phyloP scores from a whole-genome alignment of 192 early-diverging fungal species.

The Polychytrium aggregatum region DNA sequence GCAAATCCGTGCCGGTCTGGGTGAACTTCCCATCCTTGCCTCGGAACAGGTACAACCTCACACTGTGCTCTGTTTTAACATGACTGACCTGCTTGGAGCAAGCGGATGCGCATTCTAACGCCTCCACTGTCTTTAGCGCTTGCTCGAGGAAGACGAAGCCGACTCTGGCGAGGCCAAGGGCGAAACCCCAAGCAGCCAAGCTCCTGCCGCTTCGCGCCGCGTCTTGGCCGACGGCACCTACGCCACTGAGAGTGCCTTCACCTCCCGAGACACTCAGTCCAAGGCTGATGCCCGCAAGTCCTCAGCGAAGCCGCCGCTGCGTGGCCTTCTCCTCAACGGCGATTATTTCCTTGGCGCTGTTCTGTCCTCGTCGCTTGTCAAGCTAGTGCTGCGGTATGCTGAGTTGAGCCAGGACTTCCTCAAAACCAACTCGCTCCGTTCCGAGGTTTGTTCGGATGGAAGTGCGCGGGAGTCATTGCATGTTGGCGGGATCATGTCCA shows the following conservation, averaged over 20 bases:
- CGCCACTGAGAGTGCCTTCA: constrained; percentile 87
- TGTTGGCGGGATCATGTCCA: too few relatives aligned
- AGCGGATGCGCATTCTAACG: too few relatives aligned
- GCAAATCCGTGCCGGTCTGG: constrained; percentile 69
- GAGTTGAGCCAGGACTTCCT: constrained; percentile 11
- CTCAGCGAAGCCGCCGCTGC: constrained; percentile 52
- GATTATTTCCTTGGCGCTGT: constrained; percentile 89
- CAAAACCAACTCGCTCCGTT: constrained; percentile 68
- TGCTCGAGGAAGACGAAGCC: constrained; percentile 50
- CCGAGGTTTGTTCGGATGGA: constrained; percentile 44
- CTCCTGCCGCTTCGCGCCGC: constrained; percentile 43
- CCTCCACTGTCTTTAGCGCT: too few relatives aligned
- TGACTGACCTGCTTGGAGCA: too few relatives aligned
- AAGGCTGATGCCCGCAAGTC: constrained; percentile 20
- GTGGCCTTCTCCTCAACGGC: constrained; percentile 73
- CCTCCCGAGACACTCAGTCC: constrained; percentile 21
- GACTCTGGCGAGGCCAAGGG: constrained; percentile 32
- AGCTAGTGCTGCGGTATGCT: constrained; percentile 72
- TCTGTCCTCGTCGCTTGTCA: constrained; percentile 81
- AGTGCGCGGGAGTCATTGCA: too few relatives aligned
- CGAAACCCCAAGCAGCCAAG: constrained; percentile 3
- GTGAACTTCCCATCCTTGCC: constrained; percentile 89
- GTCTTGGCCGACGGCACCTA: constrained; percentile 96
- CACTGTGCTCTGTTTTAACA: too few relatives aligned
- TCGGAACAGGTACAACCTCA: constrained; percentile 87